These are phyloP conservation scores for Boechera divaricarpa DNA, from an alignment of 345 rosid species.

Conservation along the genomic window DNA sequence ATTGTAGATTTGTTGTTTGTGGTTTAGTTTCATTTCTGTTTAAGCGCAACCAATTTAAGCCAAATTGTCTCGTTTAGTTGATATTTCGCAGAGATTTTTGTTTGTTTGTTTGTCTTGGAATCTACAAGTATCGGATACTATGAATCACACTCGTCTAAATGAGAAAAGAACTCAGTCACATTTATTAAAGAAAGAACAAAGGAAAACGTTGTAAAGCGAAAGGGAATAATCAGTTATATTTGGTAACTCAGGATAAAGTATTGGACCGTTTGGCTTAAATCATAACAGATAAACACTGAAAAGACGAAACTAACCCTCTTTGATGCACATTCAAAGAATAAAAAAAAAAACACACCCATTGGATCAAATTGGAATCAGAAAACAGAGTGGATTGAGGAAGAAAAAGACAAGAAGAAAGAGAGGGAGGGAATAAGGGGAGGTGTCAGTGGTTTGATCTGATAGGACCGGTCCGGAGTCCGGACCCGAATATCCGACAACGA, in stretches of 20 bases:
- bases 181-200: constrained; percentile 1
- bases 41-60: not conserved
- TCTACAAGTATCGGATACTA: constrained; percentile 24
- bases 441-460: constrained; percentile 44
- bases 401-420: constrained; percentile 34
- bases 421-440: constrained; percentile 26
- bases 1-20: not conserved
- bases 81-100: not conserved
- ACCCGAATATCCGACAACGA: constrained; percentile 44
- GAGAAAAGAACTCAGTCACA: not conserved
- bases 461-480: constrained; percentile 42
- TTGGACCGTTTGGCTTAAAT: constrained; percentile 29
- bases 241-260: constrained; percentile 9
- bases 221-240: constrained; percentile 32
- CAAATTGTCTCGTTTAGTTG: not conserved
- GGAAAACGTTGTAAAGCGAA: not conserved
- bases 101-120: constrained; percentile 6
- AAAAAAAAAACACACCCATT: not conserved
- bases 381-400: constrained; percentile 35
- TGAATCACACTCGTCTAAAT: constrained; percentile 14
- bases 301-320: not conserved
- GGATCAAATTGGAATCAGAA: constrained; percentile 15
- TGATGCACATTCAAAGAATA: constrained; percentile 2
- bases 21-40: not conserved
- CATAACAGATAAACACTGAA: not conserved